phyloP scores from a whole-genome alignment of 2,329 filamentous ascomycete genomes.

The Simplicillium aogashimaense region DNA sequence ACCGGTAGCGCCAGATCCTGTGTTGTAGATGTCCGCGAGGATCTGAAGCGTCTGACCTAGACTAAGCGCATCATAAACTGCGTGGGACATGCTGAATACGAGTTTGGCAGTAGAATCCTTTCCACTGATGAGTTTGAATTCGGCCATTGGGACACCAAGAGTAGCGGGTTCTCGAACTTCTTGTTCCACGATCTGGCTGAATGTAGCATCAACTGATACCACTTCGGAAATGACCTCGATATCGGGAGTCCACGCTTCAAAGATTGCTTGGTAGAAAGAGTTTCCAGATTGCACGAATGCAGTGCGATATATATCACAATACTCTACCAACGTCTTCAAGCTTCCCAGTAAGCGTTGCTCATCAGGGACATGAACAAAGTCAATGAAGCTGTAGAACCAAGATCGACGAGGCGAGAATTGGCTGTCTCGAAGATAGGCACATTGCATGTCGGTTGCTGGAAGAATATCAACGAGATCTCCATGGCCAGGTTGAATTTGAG shows the following conservation, averaged over 20 bases:
- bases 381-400: too few relatives aligned
- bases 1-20: too few relatives aligned
- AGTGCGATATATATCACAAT: background rate
- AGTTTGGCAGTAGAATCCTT: background rate
- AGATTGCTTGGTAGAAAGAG: background rate
- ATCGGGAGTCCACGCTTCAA: background rate
- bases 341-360: background rate
- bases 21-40: too few relatives aligned
- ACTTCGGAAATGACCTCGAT: background rate
- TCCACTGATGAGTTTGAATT: background rate
- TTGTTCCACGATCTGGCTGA: background rate
- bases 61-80: conserved; percentile 6
- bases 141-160: background rate
- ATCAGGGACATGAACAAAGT: too few relatives aligned
- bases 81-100: conserved; percentile 5
- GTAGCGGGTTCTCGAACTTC: background rate
- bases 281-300: background rate
- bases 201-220: background rate
- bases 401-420: too few relatives aligned
- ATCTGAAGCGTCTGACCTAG: background rate
- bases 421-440: too few relatives aligned
- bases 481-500: too few relatives aligned
- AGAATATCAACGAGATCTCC: too few relatives aligned
- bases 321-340: background rate
- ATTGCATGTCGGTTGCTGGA: too few relatives aligned